Base-by-base conservation (phyloP, 1,284 basidiomycete species). In the Golubevia sp. region DNA sequence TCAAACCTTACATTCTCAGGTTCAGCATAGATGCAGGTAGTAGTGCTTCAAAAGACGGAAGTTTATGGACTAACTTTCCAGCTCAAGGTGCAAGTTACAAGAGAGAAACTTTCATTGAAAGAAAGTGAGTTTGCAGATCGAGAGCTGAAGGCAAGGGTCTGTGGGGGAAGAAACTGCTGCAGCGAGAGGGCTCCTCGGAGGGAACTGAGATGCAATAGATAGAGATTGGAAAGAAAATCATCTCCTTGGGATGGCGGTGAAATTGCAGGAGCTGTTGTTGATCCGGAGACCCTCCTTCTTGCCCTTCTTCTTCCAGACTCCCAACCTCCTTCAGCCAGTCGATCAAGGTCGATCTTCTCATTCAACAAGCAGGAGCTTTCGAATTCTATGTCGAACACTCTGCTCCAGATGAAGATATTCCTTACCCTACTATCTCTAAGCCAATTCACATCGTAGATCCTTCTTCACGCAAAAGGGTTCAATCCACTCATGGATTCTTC, bases 51-150 rank as follows among this genome's bases (percentile, higher is more conserved):
- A 67, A 64, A 30, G 58, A 77, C 3, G 75, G 72, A 24, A 44
- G 34, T 24, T 67, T 79, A 6, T 76, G 61, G 64, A 73, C 76
- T 21, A 77, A 77, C 63, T 76, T 69, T 49, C 76, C 76, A 1
- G 50, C 49, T 18, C 51, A 57, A 54, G 67, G n/a, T n/a, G n/a
- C n/a, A n/a, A n/a, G n/a, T n/a, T n/a, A n/a, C n/a, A n/a, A 49
- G 8, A 26, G 18, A 18, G 8, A 18, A 26, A 7, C 7, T 52
- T 5, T 23, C 21, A 52, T 23, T 7, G 13, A 6, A 52, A 52
- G 25, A 27, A 90, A 86, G 95, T 94, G 84, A 76, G 91, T 51
- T 3, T 6, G 3, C 49, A 44, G 52, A 55, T n/a, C 51, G 23
- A 26, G n/a, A 8, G 18, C 21, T 21, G n/a, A n/a, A n/a, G n/a